These are phyloP conservation scores for Staphylotrichum tortipilum DNA, from an alignment of 495 filamentous ascomycete species.

Conservation along the genomic window DNA sequence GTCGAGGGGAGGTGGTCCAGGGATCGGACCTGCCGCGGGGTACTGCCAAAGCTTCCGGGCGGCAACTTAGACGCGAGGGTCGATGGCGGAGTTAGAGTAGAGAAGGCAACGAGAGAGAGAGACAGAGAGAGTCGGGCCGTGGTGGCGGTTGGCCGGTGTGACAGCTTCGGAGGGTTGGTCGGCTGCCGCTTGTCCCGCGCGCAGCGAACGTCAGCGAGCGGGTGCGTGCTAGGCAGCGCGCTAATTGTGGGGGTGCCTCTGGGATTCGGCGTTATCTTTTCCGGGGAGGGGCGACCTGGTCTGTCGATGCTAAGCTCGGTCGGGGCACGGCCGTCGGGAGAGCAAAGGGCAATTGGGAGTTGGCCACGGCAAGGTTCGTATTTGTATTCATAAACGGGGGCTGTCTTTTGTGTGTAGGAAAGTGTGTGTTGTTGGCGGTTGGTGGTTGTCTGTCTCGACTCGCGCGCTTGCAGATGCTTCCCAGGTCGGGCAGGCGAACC, in stretches of 20 bases:
- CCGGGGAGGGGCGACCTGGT: neutral
- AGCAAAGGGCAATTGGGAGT: neutral
- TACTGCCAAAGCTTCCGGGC: neutral
- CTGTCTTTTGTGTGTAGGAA: too few relatives aligned
- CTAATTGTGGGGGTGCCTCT: neutral
- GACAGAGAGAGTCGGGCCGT: too few relatives aligned
- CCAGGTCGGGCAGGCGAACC: neutral
- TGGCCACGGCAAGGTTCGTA: neutral
- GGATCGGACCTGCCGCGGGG: neutral
- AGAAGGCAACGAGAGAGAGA: too few relatives aligned
- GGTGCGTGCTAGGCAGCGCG: neutral
- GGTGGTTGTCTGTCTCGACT: conserved; percentile 4
- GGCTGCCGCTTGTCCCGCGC: neutral
- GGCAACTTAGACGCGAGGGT: too few relatives aligned
- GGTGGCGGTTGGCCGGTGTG: too few relatives aligned
- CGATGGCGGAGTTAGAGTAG: neutral
- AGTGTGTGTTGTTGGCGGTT: too few relatives aligned
- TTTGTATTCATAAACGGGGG: neutral
- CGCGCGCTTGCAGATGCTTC: conserved; percentile 7
- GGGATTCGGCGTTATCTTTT: neutral
- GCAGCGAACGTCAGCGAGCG: neutral
- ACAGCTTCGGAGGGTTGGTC: neutral
- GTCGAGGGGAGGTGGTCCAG: conserved; percentile 8
- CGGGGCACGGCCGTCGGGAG: neutral
- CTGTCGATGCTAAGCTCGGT: neutral